A percentile compares a stretch with the other conserved stretches of the same genome.
Conservation (phyloP, 2,329 filamentous ascomycete genomes). For the Verticillium longisporum region DNA sequence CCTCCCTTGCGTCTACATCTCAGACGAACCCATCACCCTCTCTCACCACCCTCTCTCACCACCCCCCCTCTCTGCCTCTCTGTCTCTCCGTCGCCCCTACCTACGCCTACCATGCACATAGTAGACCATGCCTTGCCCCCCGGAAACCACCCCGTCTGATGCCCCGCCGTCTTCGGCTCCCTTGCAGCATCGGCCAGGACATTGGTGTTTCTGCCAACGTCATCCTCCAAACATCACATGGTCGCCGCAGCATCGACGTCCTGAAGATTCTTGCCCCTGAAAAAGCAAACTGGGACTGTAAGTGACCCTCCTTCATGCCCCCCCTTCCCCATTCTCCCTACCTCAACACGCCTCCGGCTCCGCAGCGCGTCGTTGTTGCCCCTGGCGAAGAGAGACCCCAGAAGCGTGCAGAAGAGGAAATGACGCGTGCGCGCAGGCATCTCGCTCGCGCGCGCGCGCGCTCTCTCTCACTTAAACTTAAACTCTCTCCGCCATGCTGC, state of each 20-base stretch:
- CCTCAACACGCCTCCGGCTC: not conserved
- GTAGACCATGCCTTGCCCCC: too few species aligned
- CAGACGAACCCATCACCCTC: not conserved
- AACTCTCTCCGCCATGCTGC: not conserved
- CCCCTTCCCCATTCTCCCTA: too few species aligned
- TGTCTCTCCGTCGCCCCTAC: not conserved
- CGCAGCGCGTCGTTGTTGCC: not conserved
- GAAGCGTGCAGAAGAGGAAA: not conserved
- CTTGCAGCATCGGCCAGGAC: slow-evolving; percentile 64
- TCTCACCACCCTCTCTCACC: too few species aligned
- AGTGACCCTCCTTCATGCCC: too few species aligned
- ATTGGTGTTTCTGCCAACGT: slow-evolving; percentile 77
- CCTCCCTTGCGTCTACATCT: slow-evolving; percentile 3
- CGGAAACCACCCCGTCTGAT: not conserved
- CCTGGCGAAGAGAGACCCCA: not conserved
- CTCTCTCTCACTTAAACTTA: not conserved
- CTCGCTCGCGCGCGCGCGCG: too few species aligned
- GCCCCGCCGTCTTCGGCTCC: not conserved
- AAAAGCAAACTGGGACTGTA: slow-evolving; percentile 90
- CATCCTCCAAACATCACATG: slow-evolving; percentile 88
- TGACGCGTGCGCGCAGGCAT: too few species aligned
- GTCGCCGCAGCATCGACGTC: slow-evolving; percentile 81
- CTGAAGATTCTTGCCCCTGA: slow-evolving; percentile 72
- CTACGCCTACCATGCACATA: too few species aligned
- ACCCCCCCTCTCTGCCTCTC: not conserved